Base-by-base conservation (phyloP, 1,284 basidiomycete species). In the Stygiomarasmius scandens region DNA sequence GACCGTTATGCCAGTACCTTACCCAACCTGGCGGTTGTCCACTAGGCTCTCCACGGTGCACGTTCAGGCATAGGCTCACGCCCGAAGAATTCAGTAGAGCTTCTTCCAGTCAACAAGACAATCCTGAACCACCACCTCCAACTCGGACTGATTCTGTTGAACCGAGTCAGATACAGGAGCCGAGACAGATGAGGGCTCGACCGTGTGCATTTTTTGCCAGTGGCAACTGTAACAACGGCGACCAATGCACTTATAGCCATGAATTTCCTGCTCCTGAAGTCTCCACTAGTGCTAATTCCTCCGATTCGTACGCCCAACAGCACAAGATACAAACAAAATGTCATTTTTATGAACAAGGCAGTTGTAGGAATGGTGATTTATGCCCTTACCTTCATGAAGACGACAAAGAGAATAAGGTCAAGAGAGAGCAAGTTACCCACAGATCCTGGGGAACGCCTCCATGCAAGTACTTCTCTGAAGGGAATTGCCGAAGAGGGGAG, bases 341-440 rank as follows among this genome's bases (percentile, higher is more conserved):
- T 55, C 60, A 58, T 47, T 68, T 60, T 36, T 68, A 60, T 32
- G 20, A 53, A 2, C 51, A 61, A 53, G 65, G 66, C 3, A 54
- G 53, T 19, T 69, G 68, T 38, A 58, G 55, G 34, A 67, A 67
- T 27, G 67, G 65, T 11, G 48, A 61, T 24, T 50, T 61, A 2
- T 74, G 73, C 56, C 59, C 59, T 20, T 71, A 55, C 54, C 58
- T 54, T 25, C 63, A 63, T 49, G 41, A 49, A 20, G 34, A n/a
- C 29, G 38, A 46, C 38, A 25, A 52, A 19, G 24, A 4, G 49
- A 49, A 49, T 22, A 32, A 9, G 24, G 24, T 16, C 10, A 12
- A 11, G 45, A 47, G 25, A n/a, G 43, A 49, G 29, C 2, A 44
- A 43, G 38, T 32, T 32, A 32, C 12, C 29, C 29, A 12, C 29